Conservation (phyloP, 2,329 filamentous ascomycete species). For the Trichoderma afroharzianum region DNA sequence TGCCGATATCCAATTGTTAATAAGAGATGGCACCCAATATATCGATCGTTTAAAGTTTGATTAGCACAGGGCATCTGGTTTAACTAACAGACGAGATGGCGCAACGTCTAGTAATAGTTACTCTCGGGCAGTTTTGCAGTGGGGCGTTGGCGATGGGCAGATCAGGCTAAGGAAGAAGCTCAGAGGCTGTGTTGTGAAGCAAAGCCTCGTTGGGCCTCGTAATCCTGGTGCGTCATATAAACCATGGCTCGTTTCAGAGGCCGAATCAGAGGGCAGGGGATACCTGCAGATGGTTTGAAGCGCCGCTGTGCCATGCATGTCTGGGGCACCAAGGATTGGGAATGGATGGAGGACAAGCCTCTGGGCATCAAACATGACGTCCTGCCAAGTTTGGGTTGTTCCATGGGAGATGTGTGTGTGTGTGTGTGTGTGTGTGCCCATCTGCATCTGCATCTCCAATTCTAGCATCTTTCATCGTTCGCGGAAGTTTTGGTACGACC, state of each 20-base stretch:
- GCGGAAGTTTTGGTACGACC: not conserved
- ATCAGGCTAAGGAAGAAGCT: not conserved
- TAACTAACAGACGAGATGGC: not conserved
- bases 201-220: not conserved
- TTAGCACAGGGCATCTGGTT: not conserved
- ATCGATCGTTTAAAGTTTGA: not conserved
- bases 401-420: not conserved
- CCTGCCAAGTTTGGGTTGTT: not conserved
- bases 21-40: not conserved
- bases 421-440: not conserved
- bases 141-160: not conserved
- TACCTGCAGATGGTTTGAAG: not conserved
- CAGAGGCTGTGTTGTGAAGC: not conserved
- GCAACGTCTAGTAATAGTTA: not conserved
- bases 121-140: not conserved
- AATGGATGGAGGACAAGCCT: not conserved
- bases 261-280: not conserved
- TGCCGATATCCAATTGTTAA: not conserved
- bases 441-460: not conserved
- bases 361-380: not conserved
- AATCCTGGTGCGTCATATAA: slow-evolving; percentile 4
- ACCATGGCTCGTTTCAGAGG: not conserved
- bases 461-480: not conserved
- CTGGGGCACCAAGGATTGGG: not conserved
- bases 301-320: not conserved